Evolutionary conservation across 2,329 filamentous ascomycete genomes (phyloP).

Genomic region (Thelonectria olida): DNA sequence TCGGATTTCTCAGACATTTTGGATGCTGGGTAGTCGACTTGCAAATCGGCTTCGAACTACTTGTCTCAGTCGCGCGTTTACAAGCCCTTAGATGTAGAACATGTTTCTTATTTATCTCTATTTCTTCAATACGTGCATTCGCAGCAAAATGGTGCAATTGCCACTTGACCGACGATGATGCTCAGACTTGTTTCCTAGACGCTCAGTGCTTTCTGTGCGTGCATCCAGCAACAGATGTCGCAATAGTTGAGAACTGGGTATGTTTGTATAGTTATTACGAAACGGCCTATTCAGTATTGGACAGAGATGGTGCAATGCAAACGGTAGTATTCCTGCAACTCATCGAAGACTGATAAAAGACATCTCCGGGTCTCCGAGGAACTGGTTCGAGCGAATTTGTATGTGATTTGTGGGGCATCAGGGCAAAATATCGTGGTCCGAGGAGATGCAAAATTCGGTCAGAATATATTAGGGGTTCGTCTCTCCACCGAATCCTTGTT

Average conservation of each 20-base stretch:
- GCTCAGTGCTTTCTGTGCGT: background rate
- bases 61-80: background rate
- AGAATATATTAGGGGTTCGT: background rate
- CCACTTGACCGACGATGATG: no score
- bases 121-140: background rate
- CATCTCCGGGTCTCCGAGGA: constrained; percentile 9
- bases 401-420: background rate
- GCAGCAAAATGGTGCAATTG: background rate
- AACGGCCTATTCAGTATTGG: background rate
- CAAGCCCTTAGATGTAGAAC: background rate
- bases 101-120: background rate
- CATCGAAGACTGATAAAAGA: background rate
- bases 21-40: background rate
- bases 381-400: background rate
- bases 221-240: background rate
- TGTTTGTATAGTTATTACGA: background rate
- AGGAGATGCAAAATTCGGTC: background rate
- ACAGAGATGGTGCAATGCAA: background rate
- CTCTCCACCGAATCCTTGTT: background rate
- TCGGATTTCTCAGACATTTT: background rate
- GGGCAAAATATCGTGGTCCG: background rate
- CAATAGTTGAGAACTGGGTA: background rate
- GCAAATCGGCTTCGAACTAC: background rate
- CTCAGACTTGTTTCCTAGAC: background rate
- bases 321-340: background rate